phyloP scores from a whole-genome alignment of 345 rosid species.

The Camelina sativa region DNA sequence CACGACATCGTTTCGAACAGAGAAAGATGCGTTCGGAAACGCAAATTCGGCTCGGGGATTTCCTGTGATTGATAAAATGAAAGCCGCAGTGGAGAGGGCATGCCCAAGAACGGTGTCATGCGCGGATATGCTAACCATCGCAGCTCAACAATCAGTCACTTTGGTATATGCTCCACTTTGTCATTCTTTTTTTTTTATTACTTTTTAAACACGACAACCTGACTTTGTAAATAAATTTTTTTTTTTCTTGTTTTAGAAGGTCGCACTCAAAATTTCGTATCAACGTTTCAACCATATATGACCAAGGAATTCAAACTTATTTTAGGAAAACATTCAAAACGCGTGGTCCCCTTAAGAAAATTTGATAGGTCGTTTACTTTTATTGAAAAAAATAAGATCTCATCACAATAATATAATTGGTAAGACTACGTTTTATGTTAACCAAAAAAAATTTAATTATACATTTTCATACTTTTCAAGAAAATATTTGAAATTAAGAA shows the following conservation, averaged over 20 bases:
- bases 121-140: slow-evolving; percentile 66
- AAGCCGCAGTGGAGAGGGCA: slow-evolving; percentile 53
- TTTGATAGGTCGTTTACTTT: background rate
- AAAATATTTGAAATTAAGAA: background rate
- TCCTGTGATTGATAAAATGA: slow-evolving; percentile 63
- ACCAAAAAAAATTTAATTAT: background rate
- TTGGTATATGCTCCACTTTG: slow-evolving; percentile 43
- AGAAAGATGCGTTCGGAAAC: slow-evolving; percentile 54
- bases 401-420: background rate
- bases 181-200: background rate
- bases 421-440: background rate
- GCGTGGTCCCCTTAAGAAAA: slow-evolving; percentile 26
- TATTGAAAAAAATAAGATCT: background rate
- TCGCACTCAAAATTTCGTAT: background rate
- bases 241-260: background rate
- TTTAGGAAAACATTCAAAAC: background rate
- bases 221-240: background rate
- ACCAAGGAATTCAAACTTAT: slow-evolving; percentile 13
- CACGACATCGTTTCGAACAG: slow-evolving; percentile 53
- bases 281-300: slow-evolving; percentile 16
- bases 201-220: background rate
- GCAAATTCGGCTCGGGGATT: slow-evolving; percentile 58
- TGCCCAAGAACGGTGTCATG: slow-evolving; percentile 72
- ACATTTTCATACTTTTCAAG: background rate
- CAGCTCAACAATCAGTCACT: slow-evolving; percentile 68